Base-by-base conservation (phyloP, 1,139 yeast species). In the Lodderomyces oxycetoniae region DNA sequence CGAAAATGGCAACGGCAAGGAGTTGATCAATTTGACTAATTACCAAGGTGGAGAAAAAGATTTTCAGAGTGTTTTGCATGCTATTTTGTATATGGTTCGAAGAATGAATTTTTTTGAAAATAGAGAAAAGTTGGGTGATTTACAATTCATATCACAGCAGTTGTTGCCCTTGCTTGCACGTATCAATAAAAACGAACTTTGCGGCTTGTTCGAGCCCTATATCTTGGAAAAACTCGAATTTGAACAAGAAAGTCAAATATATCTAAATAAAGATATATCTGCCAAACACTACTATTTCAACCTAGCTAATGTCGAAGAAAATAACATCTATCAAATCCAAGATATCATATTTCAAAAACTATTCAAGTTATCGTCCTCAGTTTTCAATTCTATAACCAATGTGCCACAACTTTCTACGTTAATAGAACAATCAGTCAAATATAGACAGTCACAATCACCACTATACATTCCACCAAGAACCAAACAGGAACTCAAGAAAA, bases 391-490 rank as follows among this genome's bases (percentile, higher is more conserved):
- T 15, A 27, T 31, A 4, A 41, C 37, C 9, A 33, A 36, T 12
- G 39, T 53, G 8, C 64, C 65, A 1, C 35, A 51, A 38, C 48
- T 67, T 16, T 43, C 52, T 9, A 53, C 46, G 10, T 43, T 66
- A 12, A 49, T 67, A 24, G 51, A 52, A 11, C 56, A 55, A 28
- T 59, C 70, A 4, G 36, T 49, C 4, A 40, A 47, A n/a, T 59
- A 59, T 41, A 59, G 53, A 34, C 53, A 55, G 33, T 46, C 42
- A 25, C 53, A 54, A 33, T 52, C 58, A 20, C 61, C 63, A 2
- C 58, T 54, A 41, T 65, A 58, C 39, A 48, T 67, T 31, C 67
- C 71, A 3, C 59, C 67, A 4, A 37, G 62, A 42, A 46, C 53
- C 17, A 37, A 40, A 31, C 31, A 34, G 4, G 46, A 43, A n/a